A percentile compares a stretch with the other conserved stretches of the same genome.
phyloP scores from a whole-genome alignment of 2,329 filamentous ascomycete genomes.

The Cytospora paraplurivora region DNA sequence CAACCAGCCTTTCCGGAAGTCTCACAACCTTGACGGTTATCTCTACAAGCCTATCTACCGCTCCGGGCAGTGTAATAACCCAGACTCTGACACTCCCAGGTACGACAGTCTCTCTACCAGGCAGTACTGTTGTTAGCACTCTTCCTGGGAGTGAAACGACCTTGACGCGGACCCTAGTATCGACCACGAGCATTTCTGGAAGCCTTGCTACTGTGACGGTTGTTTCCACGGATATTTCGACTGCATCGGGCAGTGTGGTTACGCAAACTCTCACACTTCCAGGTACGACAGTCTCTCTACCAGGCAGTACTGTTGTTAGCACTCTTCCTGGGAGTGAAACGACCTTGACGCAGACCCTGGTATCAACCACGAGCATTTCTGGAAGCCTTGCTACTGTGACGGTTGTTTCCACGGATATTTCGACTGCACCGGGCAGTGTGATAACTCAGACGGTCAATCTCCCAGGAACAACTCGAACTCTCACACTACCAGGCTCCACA shows the following conservation, averaged over 20 bases:
- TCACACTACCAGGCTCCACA: neutral
- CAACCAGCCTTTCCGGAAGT: slow-evolving; percentile 18
- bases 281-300: slow-evolving; percentile 1
- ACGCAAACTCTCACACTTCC: slow-evolving; percentile 6
- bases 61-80: neutral
- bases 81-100: neutral
- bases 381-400: slow-evolving; percentile 25
- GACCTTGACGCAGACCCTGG: neutral
- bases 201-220: too few species aligned
- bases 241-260: too few species aligned
- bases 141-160: too few species aligned
- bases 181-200: too few species aligned
- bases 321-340: slow-evolving; percentile 31
- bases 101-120: neutral
- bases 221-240: too few species aligned
- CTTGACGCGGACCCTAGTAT: too few species aligned
- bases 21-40: slow-evolving; percentile 13
- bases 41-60: slow-evolving; percentile 9
- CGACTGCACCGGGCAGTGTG: slow-evolving; percentile 15
- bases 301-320: slow-evolving; percentile 18
- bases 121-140: neutral
- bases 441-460: slow-evolving; percentile 11
- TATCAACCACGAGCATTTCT: slow-evolving; percentile 8
- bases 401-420: slow-evolving; percentile 31
- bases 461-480: neutral